A percentile compares a stretch with the other conserved stretches of the same genome.
phyloP scores from a whole-genome alignment of 345 rosid genomes.

The Luvunga scandens region DNA sequence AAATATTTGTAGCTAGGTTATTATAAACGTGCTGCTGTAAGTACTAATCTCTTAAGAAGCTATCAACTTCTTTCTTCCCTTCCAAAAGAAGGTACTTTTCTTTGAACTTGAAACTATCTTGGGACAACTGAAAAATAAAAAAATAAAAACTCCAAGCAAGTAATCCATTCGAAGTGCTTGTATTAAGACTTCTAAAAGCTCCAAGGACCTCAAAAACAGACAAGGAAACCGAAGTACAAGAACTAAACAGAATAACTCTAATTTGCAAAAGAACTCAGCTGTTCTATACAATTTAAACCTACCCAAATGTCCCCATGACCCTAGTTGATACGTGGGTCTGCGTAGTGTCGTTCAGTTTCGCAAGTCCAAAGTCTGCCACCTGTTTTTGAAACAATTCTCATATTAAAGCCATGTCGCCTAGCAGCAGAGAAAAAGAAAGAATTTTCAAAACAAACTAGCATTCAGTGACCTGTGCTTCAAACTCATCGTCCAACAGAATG shows the following conservation, averaged over 20 bases:
- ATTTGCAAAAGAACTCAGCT: constrained; percentile 1
- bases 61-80: not conserved
- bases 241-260: not conserved
- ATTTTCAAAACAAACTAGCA: not conserved
- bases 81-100: not conserved
- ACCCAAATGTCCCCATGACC: constrained; percentile 99
- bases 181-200: not conserved
- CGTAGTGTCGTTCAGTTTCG: constrained; percentile 71
- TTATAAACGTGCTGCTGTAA: not conserved
- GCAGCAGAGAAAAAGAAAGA: not conserved
- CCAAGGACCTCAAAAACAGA: not conserved
- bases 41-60: not conserved
- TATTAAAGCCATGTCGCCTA: not conserved
- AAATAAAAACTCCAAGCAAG: not conserved
- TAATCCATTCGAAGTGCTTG: not conserved
- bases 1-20: not conserved
- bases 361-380: constrained; percentile 99
- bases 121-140: not conserved
- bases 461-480: constrained; percentile 79
- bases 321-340: constrained; percentile 97
- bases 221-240: not conserved
- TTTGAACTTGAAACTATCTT: not conserved
- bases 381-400: constrained; percentile 21
- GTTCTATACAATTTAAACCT: constrained; percentile 30
- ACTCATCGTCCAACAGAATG: constrained; percentile 71